Base-by-base conservation (phyloP, 495 filamentous ascomycete genomes). In the Neurospora sp. region DNA sequence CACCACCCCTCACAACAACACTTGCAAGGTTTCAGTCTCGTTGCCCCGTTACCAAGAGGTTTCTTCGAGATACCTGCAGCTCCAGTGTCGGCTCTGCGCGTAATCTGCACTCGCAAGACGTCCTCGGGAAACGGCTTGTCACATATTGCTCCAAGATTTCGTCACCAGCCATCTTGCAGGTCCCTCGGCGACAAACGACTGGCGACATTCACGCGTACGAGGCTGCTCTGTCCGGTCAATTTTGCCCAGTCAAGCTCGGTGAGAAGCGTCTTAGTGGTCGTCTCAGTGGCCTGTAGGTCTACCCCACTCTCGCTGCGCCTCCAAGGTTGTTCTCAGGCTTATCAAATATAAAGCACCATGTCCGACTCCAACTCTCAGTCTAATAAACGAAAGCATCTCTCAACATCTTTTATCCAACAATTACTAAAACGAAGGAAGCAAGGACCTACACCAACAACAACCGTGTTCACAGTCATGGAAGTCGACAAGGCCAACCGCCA, bases 81-180 rank as follows among this genome's bases (percentile, higher is more conserved):
- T 31, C 22, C 22, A 61, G 12, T 61, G 22, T 16, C 12, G 53
- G 20, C 53, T 16, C 53, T 35, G 27, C 53, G 27, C 53, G 14
- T 4, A 61, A 35, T 3, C 53, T 61, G 27, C 53, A 61, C 53
- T 18, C 53, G 22, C 53, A 61, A 61, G 53, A 35, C 53, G 53
- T 61, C 27, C 53, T 61, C 53, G 27, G 22, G 53, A 61, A 35
- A 35, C 53, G 53, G 53, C 53, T 35, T 27, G 53, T 65, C 53
- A 37, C 53, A 65, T 65, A 65, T 65, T 65, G 31, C 53, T 27
- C 27, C 22, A 35, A 16, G 53, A 65, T 65, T 65, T 27, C 53
- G 53, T 68, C 39, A 44, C 35, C 73, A 70, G 27, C 70, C 72
- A 42, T 59, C 72, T 68, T 70, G 45, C 70, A 35, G 14, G n/a